phyloP scores from a whole-genome alignment of 352 stramenopile genomes.

The Blastocystis sp. region DNA sequence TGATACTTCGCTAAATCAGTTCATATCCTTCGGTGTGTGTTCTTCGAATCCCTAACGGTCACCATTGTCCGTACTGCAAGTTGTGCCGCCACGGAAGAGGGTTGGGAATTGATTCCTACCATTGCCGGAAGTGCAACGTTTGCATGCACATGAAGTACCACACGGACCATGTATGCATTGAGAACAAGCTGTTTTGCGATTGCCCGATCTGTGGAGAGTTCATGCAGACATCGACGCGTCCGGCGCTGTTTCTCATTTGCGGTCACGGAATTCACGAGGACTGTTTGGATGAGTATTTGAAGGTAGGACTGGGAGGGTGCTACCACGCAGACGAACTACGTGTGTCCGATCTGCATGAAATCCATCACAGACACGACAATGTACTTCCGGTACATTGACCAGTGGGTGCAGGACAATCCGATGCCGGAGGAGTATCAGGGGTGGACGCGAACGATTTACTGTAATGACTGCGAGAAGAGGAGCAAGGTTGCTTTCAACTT shows the following conservation, averaged over 20 bases:
- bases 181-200: constrained; percentile 23
- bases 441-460: constrained; percentile 39
- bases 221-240: constrained; percentile 8
- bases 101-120: constrained; percentile 45
- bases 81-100: constrained; percentile 29
- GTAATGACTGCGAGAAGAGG: constrained; percentile 48
- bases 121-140: constrained; percentile 47
- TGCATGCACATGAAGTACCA: constrained; percentile 31
- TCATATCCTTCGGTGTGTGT: constrained; percentile 1
- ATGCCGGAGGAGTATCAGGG: constrained; percentile 45
- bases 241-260: background rate
- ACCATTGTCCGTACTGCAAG: constrained; percentile 56
- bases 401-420: constrained; percentile 19
- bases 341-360: constrained; percentile 45
- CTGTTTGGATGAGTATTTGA: constrained; percentile 52
- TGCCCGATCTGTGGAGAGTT: constrained; percentile 54
- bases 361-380: background rate
- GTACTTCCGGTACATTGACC: background rate
- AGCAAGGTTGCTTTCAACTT: constrained; percentile 43
- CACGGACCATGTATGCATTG: constrained; percentile 18
- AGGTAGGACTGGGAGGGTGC: background rate
- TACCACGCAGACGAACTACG: constrained; percentile 12
- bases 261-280: constrained; percentile 44
- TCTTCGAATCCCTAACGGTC: background rate
- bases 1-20: constrained; percentile 1